Evolutionary conservation across 768 basidiomycete species (phyloP).

Genomic region (Boletus rubescentipes): DNA sequence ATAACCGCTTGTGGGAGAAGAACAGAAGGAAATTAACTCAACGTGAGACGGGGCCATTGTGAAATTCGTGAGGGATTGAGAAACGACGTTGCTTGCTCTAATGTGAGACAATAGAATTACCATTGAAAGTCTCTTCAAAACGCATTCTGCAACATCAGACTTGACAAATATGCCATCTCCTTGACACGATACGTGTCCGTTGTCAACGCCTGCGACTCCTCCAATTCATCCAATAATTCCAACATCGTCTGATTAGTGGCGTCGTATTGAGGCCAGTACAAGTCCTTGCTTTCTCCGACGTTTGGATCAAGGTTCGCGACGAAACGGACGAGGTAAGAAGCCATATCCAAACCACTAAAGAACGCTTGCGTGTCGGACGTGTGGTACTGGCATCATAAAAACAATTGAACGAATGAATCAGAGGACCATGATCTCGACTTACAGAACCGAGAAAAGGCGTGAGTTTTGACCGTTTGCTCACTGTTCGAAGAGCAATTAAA

Average conservation of each 20-base stretch:
- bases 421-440: constrained; percentile 8
- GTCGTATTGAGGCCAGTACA: constrained; percentile 47
- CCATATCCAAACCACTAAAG: constrained; percentile 42
- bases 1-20: too few species aligned
- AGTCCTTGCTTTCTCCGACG: constrained; percentile 21
- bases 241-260: constrained; percentile 35
- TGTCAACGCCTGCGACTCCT: constrained; percentile 34
- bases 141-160: constrained; percentile 4
- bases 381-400: constrained; percentile 36
- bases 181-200: constrained; percentile 41
- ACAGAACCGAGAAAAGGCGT: constrained; percentile 46
- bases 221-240: constrained; percentile 39
- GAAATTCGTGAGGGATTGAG: too few species aligned
- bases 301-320: constrained; percentile 39
- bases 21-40: too few species aligned
- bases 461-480: constrained; percentile 46
- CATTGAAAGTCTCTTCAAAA: not conserved
- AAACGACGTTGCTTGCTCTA: too few species aligned
- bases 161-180: constrained; percentile 36
- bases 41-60: too few species aligned
- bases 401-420: not conserved
- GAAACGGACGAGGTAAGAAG: constrained; percentile 34
- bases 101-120: too few species aligned
- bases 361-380: constrained; percentile 41
- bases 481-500: constrained; percentile 22